Conservation (phyloP, 2,329 filamentous ascomycete species). For the Truncatella angustata region DNA sequence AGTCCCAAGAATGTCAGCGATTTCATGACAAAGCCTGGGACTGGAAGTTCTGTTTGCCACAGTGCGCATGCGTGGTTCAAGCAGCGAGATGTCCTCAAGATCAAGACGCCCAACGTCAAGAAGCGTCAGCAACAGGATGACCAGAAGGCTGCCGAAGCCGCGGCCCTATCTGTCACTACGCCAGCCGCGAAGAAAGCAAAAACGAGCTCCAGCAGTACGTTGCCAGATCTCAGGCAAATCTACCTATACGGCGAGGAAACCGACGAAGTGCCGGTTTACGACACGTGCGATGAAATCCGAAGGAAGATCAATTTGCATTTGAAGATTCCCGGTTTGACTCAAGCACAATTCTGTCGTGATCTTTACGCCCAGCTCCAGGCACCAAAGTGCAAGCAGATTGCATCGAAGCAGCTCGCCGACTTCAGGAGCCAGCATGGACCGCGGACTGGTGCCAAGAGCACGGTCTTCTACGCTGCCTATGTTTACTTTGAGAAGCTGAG, state of each 20-base stretch:
- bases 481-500: slow-evolving; percentile 60
- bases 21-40: slow-evolving; percentile 17
- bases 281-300: slow-evolving; percentile 57
- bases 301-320: slow-evolving; percentile 54
- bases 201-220: background rate
- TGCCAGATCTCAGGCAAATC: slow-evolving; percentile 37
- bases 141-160: slow-evolving; percentile 14
- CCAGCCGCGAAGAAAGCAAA: slow-evolving; percentile 9
- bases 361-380: slow-evolving; percentile 34
- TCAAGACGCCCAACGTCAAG: slow-evolving; percentile 24
- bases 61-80: slow-evolving; percentile 21
- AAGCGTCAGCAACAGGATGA: slow-evolving; percentile 17
- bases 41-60: slow-evolving; percentile 11
- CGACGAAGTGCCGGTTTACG: slow-evolving; percentile 46
- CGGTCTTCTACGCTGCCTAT: slow-evolving; percentile 53
- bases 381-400: slow-evolving; percentile 29
- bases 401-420: slow-evolving; percentile 40
- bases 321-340: slow-evolving; percentile 42
- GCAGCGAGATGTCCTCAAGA: slow-evolving; percentile 19
- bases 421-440: slow-evolving; percentile 51
- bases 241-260: slow-evolving; percentile 41
- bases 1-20: slow-evolving; percentile 13
- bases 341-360: slow-evolving; percentile 46
- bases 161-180: background rate
- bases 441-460: slow-evolving; percentile 40